phyloP scores from a whole-genome alignment of 2,329 filamentous ascomycete species.

The Xylaria sp. region DNA sequence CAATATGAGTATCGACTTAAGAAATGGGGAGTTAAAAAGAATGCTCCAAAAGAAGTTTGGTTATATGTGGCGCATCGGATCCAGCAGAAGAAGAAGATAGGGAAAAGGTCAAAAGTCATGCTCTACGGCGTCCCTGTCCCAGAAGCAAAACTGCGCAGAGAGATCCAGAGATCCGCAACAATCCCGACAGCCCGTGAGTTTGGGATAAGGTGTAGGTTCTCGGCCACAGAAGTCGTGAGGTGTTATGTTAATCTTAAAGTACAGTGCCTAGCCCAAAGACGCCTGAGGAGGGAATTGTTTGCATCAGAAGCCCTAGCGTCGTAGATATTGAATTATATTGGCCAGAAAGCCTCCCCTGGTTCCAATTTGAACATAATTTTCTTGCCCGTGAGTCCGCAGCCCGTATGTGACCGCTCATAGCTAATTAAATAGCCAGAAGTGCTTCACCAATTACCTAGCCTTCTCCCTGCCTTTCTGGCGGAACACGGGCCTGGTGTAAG shows the following conservation, averaged over 20 bases:
- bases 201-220: background rate
- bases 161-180: conserved; percentile 12
- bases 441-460: too few relatives aligned
- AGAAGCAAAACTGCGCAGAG: background rate
- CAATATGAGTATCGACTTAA: conserved; percentile 27
- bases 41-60: conserved; percentile 11
- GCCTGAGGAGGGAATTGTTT: conserved; percentile 4
- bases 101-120: conserved; percentile 6
- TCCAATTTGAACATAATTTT: too few relatives aligned
- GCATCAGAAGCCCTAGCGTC: too few relatives aligned
- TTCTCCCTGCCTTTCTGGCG: too few relatives aligned
- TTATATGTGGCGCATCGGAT: conserved; percentile 12
- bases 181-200: conserved; percentile 22
- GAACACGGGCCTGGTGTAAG: too few relatives aligned
- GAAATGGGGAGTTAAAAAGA: conserved; percentile 28
- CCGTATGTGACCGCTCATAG: too few relatives aligned
- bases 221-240: background rate
- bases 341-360: too few relatives aligned
- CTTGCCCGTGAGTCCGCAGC: too few relatives aligned
- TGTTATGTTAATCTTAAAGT: background rate
- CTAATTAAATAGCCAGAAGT: too few relatives aligned
- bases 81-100: conserved; percentile 5
- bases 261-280: conserved; percentile 18
- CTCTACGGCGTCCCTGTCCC: conserved; percentile 6
- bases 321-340: too few relatives aligned